Conservation (phyloP, 2,329 filamentous ascomycete species). For the Grosmannia penicillata region DNA sequence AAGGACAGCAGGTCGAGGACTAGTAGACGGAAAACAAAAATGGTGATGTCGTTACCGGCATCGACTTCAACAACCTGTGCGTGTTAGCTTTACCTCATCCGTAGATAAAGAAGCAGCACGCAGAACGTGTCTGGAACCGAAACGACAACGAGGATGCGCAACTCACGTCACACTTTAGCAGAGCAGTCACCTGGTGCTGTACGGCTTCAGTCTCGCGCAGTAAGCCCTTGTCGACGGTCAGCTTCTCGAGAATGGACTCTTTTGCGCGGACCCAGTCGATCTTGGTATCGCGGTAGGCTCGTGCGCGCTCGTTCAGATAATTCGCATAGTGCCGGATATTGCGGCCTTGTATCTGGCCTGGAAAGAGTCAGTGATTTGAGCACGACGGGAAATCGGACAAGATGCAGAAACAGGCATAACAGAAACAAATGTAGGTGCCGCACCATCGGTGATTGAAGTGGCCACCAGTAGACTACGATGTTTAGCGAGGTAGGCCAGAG, state of each 20-base stretch:
- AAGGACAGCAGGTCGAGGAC: constrained; percentile 80
- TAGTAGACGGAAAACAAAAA: constrained; percentile 82
- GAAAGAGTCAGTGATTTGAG: background rate
- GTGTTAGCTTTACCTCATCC: background rate
- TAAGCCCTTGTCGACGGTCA: constrained; percentile 83
- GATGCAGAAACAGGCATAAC: no score
- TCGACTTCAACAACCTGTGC: constrained; percentile 63
- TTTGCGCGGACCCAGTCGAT: constrained; percentile 79
- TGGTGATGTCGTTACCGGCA: constrained; percentile 88
- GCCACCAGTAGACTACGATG: constrained; percentile 75
- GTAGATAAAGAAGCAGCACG: no score
- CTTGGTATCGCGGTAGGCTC: constrained; percentile 70
- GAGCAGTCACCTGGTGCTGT: constrained; percentile 70
- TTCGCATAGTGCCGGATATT: constrained; percentile 88
- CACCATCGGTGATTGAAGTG: constrained; percentile 84
- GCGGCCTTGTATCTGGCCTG: constrained; percentile 84
- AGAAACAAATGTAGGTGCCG: no score
- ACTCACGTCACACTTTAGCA: constrained; percentile 79
- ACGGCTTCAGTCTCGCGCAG: constrained; percentile 83
- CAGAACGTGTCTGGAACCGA: background rate
- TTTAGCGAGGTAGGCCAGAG: constrained; percentile 68
- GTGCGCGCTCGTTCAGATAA: constrained; percentile 71
- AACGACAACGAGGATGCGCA: background rate
- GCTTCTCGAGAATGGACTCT: constrained; percentile 67
- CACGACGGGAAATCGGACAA: background rate